Percentiles rank a stretch among this genome's conserved stretches.
phyloP scores from a whole-genome alignment of 495 filamentous ascomycete genomes.

The Chaetomium tenue region DNA sequence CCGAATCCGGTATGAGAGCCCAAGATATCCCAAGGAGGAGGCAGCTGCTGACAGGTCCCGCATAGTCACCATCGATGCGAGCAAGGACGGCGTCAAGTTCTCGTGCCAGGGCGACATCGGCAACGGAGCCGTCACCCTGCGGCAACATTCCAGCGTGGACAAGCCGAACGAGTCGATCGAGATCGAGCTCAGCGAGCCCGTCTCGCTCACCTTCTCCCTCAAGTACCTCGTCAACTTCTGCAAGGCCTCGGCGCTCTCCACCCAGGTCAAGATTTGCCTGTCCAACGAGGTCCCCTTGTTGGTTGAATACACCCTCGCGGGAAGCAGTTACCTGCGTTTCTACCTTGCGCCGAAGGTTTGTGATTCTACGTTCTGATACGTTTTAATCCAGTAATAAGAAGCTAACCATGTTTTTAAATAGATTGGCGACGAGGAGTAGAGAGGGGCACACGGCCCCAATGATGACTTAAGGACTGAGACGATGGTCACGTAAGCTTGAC shows the following conservation, averaged over 20 bases:
- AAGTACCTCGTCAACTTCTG: slow-evolving; percentile 99
- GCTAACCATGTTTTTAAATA: slow-evolving; percentile 35
- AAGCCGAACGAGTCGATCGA: slow-evolving; percentile 83
- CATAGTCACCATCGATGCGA: slow-evolving; percentile 89
- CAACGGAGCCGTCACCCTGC: slow-evolving; percentile 86
- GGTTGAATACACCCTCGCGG: slow-evolving; percentile 81
- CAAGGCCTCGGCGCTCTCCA: slow-evolving; percentile 86
- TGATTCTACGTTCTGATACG: neutral
- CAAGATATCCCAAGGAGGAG: neutral
- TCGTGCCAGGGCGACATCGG: slow-evolving; percentile 92
- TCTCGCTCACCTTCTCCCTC: slow-evolving; percentile 94
- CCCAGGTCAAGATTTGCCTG: slow-evolving; percentile 81
- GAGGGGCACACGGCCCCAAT: slow-evolving; percentile 13
- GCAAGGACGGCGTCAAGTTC: slow-evolving; percentile 97
- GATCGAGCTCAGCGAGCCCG: slow-evolving; percentile 88
- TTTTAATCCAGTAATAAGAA: neutral
- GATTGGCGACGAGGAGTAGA: slow-evolving; percentile 90
- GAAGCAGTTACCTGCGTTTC: slow-evolving; percentile 88
- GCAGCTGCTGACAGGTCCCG: slow-evolving; percentile 15
- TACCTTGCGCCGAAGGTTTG: slow-evolving; percentile 95
- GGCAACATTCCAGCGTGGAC: slow-evolving; percentile 85
- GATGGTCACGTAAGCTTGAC: slow-evolving; percentile 21
- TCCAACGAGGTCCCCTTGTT: slow-evolving; percentile 95
- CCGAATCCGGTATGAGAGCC: slow-evolving; percentile 78
- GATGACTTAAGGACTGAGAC: slow-evolving; percentile 14